phyloP scores from a whole-genome alignment of 192 early-diverging fungal species.

The Thoreauomyces humboldtii region DNA sequence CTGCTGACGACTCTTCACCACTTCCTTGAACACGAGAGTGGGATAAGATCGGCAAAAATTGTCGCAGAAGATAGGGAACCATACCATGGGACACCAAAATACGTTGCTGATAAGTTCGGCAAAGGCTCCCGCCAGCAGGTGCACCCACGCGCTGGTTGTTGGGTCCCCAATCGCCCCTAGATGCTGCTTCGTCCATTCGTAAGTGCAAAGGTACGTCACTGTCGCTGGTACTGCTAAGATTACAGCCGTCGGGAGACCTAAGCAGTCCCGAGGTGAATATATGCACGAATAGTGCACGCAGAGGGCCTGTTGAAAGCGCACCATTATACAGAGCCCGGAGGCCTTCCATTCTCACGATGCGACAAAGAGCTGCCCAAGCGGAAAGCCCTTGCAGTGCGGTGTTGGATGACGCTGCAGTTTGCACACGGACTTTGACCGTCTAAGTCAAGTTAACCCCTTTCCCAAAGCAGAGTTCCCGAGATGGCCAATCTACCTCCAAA shows the following conservation, averaged over 20 bases:
- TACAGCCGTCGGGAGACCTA: slow-evolving; percentile 1
- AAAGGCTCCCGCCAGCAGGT: slow-evolving; percentile 7
- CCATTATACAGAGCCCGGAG: background rate
- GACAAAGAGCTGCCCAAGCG: slow-evolving; percentile 1
- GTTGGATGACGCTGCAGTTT: background rate
- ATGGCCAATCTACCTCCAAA: background rate
- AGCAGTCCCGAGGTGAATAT: background rate
- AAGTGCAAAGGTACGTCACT: slow-evolving; percentile 56
- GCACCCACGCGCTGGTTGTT: background rate
- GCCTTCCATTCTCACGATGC: slow-evolving; percentile 11
- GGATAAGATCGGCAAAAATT: background rate
- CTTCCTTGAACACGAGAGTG: background rate
- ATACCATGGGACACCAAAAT: slow-evolving; percentile 26
- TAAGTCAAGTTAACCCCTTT: background rate
- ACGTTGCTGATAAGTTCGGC: slow-evolving; percentile 20
- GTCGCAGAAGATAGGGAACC: background rate
- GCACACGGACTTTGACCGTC: background rate
- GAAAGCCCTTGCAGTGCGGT: slow-evolving; percentile 5
- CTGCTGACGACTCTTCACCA: slow-evolving; percentile 22
- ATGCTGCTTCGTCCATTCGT: slow-evolving; percentile 47
- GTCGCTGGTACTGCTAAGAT: slow-evolving; percentile 22
- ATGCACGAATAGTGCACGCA: background rate
- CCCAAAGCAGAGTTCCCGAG: background rate
- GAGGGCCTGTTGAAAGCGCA: background rate
- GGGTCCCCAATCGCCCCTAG: slow-evolving; percentile 14